Conservation (phyloP, 2,329 filamentous ascomycete species). For the Ophiognomonia clavigignenti-juglandacearum region DNA sequence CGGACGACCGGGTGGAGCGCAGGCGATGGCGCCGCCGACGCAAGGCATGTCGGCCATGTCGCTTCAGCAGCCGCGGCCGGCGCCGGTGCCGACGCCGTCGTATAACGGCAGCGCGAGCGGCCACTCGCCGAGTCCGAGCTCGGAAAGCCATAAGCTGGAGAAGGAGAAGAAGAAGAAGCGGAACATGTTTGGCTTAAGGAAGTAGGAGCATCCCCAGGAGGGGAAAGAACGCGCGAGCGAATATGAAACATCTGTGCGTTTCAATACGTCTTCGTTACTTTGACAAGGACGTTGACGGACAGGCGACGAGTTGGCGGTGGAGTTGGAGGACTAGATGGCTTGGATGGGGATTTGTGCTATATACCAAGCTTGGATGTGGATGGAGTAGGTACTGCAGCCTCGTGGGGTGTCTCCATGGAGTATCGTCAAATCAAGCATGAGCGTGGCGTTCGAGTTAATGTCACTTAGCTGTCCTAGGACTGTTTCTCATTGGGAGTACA, state of each 20-base stretch:
- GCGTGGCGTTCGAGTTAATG: slow-evolving; percentile 7
- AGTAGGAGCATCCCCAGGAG: slow-evolving; percentile 27
- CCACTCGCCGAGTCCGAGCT: slow-evolving; percentile 18
- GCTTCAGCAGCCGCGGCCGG: slow-evolving; percentile 28
- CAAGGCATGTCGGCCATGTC: slow-evolving; percentile 53
- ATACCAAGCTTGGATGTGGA: background rate
- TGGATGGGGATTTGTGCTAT: background rate
- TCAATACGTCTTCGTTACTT: too few relatives aligned
- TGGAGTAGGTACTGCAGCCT: background rate
- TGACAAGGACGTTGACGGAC: too few relatives aligned
- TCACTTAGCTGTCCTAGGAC: too few relatives aligned
- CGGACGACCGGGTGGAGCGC: slow-evolving; percentile 26
- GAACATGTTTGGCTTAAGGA: slow-evolving; percentile 56
- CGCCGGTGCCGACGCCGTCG: slow-evolving; percentile 22
- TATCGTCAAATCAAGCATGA: slow-evolving; percentile 6
- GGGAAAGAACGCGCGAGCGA: too few relatives aligned
- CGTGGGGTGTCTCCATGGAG: background rate
- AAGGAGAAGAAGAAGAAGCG: slow-evolving; percentile 60
- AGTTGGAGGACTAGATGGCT: background rate
- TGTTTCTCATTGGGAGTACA: too few relatives aligned
- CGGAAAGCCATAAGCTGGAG: slow-evolving; percentile 37
- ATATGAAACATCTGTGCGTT: too few relatives aligned
- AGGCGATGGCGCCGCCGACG: slow-evolving; percentile 46
- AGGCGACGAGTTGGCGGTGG: background rate
- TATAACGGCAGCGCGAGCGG: slow-evolving; percentile 23